Evolutionary conservation across 2,329 filamentous ascomycete genomes (phyloP).

Genomic region (Calonectria hawksworthii): DNA sequence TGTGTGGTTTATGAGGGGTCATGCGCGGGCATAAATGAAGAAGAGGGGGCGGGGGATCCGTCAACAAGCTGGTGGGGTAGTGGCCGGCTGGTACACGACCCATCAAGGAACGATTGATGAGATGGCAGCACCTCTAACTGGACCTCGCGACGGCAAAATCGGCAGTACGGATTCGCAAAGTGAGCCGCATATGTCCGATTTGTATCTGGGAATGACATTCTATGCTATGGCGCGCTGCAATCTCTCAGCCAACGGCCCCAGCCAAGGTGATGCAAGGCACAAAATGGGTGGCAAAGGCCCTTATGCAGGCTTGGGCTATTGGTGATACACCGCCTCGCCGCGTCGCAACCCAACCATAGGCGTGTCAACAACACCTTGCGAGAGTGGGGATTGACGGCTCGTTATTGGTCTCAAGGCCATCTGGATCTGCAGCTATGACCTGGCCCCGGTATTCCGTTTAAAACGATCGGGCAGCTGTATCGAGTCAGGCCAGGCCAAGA

Average conservation of each 20-base stretch:
- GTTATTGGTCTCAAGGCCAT: slow-evolving; percentile 7
- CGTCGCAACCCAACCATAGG: neutral
- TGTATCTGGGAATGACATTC: neutral
- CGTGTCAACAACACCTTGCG: neutral
- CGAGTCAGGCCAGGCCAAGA: slow-evolving; percentile 14
- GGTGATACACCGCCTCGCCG: slow-evolving; percentile 6
- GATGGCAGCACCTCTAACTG: neutral
- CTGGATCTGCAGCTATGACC: slow-evolving; percentile 27
- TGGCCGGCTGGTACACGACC: neutral
- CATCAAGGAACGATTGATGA: neutral
- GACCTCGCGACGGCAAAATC: neutral
- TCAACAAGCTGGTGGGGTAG: slow-evolving; percentile 5
- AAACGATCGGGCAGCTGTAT: slow-evolving; percentile 22
- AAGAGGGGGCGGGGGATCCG: neutral
- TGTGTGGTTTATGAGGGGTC: neutral
- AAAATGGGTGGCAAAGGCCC: slow-evolving; percentile 9
- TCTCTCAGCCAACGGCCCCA: neutral
- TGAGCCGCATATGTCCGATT: neutral
- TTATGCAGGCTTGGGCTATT: neutral
- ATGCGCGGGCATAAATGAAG: neutral
- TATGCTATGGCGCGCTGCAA: neutral
- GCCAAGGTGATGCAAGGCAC: neutral
- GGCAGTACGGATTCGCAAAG: neutral
- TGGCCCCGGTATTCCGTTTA: slow-evolving; percentile 22
- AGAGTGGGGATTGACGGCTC: slow-evolving; percentile 10